Evolutionary conservation across 352 stramenopile species (phyloP).

Genomic region (Globisporangium rhizosaccharum): DNA sequence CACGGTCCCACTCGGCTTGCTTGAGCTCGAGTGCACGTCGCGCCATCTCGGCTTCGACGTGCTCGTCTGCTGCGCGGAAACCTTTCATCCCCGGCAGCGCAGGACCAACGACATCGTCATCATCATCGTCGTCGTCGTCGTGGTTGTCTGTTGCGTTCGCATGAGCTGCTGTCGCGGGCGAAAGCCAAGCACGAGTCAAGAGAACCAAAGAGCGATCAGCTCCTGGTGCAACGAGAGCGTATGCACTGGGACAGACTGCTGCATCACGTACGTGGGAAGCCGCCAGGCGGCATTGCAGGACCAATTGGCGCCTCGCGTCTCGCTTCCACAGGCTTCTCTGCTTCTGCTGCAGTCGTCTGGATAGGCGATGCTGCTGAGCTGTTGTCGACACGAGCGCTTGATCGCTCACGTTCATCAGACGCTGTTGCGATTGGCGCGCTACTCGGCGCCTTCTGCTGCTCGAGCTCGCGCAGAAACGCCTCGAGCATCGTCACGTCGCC

Average conservation of each 20-base stretch:
- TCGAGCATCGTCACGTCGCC: constrained; percentile 37
- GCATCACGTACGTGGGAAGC: background rate
- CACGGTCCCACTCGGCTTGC: constrained; percentile 60
- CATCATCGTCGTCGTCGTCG: constrained; percentile 39
- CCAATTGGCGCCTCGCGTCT: constrained; percentile 38
- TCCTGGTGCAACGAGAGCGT: background rate
- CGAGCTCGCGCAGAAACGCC: constrained; percentile 37
- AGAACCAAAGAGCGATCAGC: background rate
- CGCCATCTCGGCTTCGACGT: constrained; percentile 69
- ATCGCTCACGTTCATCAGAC: constrained; percentile 1
- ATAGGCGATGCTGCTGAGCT: too few relatives aligned
- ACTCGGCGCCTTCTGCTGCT: constrained; percentile 27
- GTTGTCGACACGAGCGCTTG: background rate
- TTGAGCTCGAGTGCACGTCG: constrained; percentile 46
- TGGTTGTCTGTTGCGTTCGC: background rate
- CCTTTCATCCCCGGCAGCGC: constrained; percentile 74
- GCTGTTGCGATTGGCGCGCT: constrained; percentile 2
- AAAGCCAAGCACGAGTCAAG: background rate
- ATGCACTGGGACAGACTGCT: too few relatives aligned
- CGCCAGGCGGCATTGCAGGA: constrained; percentile 35
- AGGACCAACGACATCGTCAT: constrained; percentile 54
- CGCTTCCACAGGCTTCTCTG: background rate
- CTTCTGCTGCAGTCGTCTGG: background rate
- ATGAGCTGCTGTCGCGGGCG: background rate
- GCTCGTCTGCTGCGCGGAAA: constrained; percentile 62